These are phyloP conservation scores for Botrytis elliptica DNA, from an alignment of 2,329 filamentous ascomycete genomes.

Conservation along the genomic window DNA sequence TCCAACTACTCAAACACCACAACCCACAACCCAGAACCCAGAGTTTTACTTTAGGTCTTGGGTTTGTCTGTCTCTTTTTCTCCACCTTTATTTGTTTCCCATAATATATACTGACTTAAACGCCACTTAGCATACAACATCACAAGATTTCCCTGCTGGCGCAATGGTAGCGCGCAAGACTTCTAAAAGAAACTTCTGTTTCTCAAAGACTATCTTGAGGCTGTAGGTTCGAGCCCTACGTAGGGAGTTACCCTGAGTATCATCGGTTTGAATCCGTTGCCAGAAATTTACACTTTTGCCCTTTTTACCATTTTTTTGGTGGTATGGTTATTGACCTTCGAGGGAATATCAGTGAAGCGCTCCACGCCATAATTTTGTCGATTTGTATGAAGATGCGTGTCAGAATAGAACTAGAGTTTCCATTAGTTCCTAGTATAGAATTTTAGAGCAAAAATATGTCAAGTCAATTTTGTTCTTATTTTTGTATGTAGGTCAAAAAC, in stretches of 20 bases:
- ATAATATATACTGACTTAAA: background rate
- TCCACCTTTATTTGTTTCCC: accelerated
- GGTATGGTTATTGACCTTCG: accelerated
- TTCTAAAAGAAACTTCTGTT: background rate
- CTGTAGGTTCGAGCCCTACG: background rate
- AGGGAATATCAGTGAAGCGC: background rate
- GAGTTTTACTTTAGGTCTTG: background rate
- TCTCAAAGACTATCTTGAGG: background rate
- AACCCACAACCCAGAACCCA: background rate
- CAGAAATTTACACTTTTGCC: accelerated
- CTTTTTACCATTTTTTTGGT: background rate
- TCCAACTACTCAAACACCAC: background rate
- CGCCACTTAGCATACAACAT: accelerated
- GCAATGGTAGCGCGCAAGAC: conserved; percentile 19
- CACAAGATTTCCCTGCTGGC: conserved; percentile 14
- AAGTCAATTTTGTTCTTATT: background rate
- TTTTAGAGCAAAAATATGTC: background rate
- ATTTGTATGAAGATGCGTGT: background rate
- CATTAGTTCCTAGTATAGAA: background rate
- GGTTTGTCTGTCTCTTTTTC: background rate
- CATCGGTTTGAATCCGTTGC: background rate
- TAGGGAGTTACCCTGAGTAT: conserved; percentile 6
- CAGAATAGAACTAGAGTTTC: background rate
- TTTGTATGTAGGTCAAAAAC: background rate
- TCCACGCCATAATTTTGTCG: accelerated